A percentile compares a stretch with the other conserved stretches of the same genome.
Conservation (phyloP, 108 stramenopile species). For the Nitzschia sp. region DNA sequence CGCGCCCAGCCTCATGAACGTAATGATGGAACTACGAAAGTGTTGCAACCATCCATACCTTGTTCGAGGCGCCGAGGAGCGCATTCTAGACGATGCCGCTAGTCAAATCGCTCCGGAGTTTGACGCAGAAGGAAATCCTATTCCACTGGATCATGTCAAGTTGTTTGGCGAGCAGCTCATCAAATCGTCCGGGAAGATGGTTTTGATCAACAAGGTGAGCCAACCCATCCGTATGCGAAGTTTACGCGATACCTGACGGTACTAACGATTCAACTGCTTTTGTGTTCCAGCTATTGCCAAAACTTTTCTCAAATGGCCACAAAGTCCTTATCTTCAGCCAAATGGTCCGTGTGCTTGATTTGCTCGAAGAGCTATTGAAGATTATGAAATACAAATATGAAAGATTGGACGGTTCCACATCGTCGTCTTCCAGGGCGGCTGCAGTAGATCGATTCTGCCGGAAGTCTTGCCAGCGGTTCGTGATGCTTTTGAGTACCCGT, state of each 20-base stretch:
- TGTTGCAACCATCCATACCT: constrained; percentile 96
- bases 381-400: constrained; percentile 81
- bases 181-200: constrained; percentile 90
- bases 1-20: constrained; percentile 92
- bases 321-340: constrained; percentile 97
- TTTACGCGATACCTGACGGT: background rate
- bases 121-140: constrained; percentile 7
- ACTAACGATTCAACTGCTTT: constrained; percentile 16
- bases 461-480: constrained; percentile 81
- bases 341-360: constrained; percentile 92
- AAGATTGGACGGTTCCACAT: constrained; percentile 88
- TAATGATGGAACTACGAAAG: constrained; percentile 97
- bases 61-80: constrained; percentile 83
- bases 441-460: constrained; percentile 92
- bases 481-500: constrained; percentile 94
- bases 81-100: constrained; percentile 79
- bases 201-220: constrained; percentile 64
- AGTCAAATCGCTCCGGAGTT: constrained; percentile 24
- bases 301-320: constrained; percentile 88
- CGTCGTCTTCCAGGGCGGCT: constrained; percentile 81
- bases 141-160: constrained; percentile 53
- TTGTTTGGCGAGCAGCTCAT: constrained; percentile 83
- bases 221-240: background rate
- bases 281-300: constrained; percentile 81
- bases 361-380: constrained; percentile 91